A percentile compares a stretch with the other conserved stretches of the same genome.
Evolutionary conservation across 441 rosid species (phyloP).

Genomic region (Euphorbia celastroides): DNA sequence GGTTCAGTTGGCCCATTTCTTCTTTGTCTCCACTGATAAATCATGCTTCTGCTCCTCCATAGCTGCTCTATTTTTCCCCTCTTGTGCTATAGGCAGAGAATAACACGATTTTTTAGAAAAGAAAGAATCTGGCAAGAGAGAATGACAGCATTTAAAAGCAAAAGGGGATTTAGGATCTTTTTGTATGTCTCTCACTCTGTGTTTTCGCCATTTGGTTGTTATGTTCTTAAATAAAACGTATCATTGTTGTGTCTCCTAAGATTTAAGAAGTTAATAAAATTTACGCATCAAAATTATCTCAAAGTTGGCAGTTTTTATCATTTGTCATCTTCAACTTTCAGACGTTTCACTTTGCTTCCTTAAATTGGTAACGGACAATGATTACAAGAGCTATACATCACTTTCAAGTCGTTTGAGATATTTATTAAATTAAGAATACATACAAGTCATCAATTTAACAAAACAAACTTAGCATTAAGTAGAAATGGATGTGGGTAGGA

Average conservation of each 20-base stretch:
- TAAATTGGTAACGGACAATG: no score
- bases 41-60: conserved; percentile 18
- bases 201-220: conserved; percentile 2
- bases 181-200: not conserved
- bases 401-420: no score
- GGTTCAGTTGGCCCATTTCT: conserved; percentile 46
- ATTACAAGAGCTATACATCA: no score
- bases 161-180: conserved; percentile 25
- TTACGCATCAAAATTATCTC: no score
- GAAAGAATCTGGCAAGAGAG: conserved; percentile 10
- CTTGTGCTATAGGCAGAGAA: conserved; percentile 5
- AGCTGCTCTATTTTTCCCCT: conserved; percentile 13
- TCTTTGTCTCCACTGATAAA: conserved; percentile 25
- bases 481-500: no score
- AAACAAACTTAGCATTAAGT: no score
- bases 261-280: no score
- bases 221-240: conserved; percentile 5
- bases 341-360: no score
- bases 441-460: no score
- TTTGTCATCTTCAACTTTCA: no score
- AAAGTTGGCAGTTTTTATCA: no score
- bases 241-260: not conserved
- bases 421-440: no score
- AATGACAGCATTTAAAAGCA: conserved; percentile 33
- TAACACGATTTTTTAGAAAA: conserved; percentile 29